Evolutionary conservation across 345 rosid species (phyloP), one percentile per base, ranked within the genome.

Genomic region (Populus pruinosa): DNA sequence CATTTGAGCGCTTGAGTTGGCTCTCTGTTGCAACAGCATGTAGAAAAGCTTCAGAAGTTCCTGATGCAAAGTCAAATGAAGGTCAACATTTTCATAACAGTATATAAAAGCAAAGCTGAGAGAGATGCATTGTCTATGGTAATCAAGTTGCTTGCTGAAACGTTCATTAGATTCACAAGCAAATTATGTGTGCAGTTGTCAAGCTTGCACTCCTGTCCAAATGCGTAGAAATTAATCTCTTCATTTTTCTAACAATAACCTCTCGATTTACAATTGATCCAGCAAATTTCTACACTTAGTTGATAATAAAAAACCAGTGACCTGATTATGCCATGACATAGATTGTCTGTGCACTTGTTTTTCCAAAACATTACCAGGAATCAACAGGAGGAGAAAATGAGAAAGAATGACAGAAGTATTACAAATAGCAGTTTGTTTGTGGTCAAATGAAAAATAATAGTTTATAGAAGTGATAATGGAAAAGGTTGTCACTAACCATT

Each of bases 41-140:
- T 71, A 96, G 84, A 89, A 96, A 96, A 70, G 97, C 92, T 84
- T 96, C 99, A 21, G 99, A 96, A 72, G 98, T 93, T 76, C 99
- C 99, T 96, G 90, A 72, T 31, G 69, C 39, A 84, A 61, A 80
- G 77, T 10, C 49, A 81, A 65, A 83, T 65, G 27, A 70, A 53
- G 23, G 71, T 50, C 49, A 79, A 75, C 75, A 9, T 77, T 70
- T 47, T 18, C 6, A 8, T 13, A 11, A 10, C 72, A 56, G 29
- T 39, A 38, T 39, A 56, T 56, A 1, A 68, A 43, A 56, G 36
- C 43, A 61, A 27, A 20, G 39, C 35, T 47, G 73, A 16, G n/a
- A 31, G 27, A 70, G 47, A 62, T 66, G 38, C 55, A 78, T 49
- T 70, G 10, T 18, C 41, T 66, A 8, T 8, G n/a, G 23, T 20